Conservation (phyloP, 2,329 filamentous ascomycete species). For the Nectriaceae sp. region DNA sequence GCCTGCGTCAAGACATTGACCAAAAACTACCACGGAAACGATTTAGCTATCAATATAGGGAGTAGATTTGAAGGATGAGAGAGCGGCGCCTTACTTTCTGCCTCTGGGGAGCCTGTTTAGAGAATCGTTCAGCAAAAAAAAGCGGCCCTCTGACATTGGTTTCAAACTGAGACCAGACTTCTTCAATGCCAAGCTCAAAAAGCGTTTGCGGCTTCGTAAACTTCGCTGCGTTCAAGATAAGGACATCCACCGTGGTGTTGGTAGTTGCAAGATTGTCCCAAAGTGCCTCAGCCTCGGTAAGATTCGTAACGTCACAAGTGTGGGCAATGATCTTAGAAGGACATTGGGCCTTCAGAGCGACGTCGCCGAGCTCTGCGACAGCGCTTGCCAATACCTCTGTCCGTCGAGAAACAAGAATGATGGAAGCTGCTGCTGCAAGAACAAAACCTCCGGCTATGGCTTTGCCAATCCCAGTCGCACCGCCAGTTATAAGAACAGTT, state of each 20-base stretch:
- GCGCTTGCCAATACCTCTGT: neutral
- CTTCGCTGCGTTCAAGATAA: neutral
- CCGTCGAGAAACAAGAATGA: neutral
- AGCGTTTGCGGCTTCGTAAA: neutral
- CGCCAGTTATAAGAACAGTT: neutral
- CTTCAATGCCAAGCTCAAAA: neutral
- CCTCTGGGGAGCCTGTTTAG: neutral
- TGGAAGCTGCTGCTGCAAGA: neutral
- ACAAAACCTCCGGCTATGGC: neutral
- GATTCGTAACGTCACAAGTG: neutral
- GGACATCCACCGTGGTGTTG: neutral
- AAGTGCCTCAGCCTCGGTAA: neutral
- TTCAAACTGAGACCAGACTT: slow-evolving; percentile 1
- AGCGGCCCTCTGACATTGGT: neutral
- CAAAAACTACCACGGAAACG: neutral
- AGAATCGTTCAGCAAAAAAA: neutral
- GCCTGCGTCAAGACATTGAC: neutral
- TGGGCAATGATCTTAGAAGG: neutral
- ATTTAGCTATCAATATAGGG: neutral
- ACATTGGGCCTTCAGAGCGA: neutral
- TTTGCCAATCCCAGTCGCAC: neutral
- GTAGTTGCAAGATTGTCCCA: neutral
- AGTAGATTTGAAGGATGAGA: no score
- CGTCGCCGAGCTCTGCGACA: neutral
- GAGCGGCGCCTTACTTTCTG: neutral